phyloP scores from a whole-genome alignment of 2,329 filamentous ascomycete species.

The Neonectria punicea region DNA sequence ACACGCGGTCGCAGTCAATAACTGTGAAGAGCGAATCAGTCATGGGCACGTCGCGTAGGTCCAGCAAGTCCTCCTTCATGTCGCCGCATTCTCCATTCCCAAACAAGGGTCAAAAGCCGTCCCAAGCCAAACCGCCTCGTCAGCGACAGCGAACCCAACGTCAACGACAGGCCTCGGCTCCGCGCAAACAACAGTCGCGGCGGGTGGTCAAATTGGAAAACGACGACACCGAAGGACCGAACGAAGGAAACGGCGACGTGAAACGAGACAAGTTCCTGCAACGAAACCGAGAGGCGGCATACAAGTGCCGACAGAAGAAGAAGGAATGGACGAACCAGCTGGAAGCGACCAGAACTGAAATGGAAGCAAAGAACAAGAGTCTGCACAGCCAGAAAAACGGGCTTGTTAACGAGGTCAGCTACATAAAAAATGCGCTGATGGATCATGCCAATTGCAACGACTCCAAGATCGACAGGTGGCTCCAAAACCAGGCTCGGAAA shows the following conservation, averaged over 20 bases:
- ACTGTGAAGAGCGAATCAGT: constrained; percentile 10
- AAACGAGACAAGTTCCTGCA: constrained; percentile 71
- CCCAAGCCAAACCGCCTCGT: background rate
- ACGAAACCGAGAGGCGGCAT: constrained; percentile 77
- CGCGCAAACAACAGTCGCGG: background rate
- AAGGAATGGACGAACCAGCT: constrained; percentile 64
- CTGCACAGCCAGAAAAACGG: constrained; percentile 56
- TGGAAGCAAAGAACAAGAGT: constrained; percentile 57
- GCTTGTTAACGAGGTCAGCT: constrained; percentile 56
- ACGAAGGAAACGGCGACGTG: constrained; percentile 30
- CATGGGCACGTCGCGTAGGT: constrained; percentile 26
- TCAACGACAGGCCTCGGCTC: constrained; percentile 5
- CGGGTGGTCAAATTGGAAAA: constrained; percentile 23
- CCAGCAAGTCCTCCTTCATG: constrained; percentile 34
- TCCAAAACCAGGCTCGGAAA: constrained; percentile 61
- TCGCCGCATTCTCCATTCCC: constrained; percentile 6
- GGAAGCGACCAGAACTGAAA: constrained; percentile 55
- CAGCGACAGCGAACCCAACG: constrained; percentile 1
- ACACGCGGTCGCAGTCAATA: constrained; percentile 25
- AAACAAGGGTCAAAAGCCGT: constrained; percentile 1
- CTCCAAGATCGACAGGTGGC: constrained; percentile 63
- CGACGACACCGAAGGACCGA: constrained; percentile 21
- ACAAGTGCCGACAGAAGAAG: constrained; percentile 78
- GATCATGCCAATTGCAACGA: constrained; percentile 63
- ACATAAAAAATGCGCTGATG: constrained; percentile 64